Evolutionary conservation across 805 yeast species (phyloP).

Genomic region (Lipomyces orientalis): DNA sequence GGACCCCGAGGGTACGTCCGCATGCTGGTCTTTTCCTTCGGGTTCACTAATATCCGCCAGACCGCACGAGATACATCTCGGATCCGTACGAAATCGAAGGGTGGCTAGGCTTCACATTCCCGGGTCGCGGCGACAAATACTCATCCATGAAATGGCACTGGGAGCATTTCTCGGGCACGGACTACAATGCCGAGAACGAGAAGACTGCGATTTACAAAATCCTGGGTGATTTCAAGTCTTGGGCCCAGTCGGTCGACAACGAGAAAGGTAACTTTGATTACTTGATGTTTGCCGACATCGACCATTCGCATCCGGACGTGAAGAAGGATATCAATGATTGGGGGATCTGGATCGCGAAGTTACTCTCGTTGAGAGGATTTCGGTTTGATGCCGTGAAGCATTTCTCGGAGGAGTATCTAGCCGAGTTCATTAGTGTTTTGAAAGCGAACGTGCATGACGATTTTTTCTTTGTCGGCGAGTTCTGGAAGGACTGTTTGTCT

Average conservation of each 20-base stretch:
- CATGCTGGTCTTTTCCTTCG: neutral
- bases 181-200: conserved; percentile 29
- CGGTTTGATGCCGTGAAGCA: conserved; percentile 37
- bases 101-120: conserved; percentile 35
- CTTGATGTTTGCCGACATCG: conserved; percentile 38
- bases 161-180: conserved; percentile 38
- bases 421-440: conserved; percentile 23
- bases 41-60: neutral
- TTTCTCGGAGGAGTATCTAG: conserved; percentile 32
- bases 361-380: conserved; percentile 33
- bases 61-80: conserved; percentile 27
- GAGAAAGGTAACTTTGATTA: conserved; percentile 39
- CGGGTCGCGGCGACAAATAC: conserved; percentile 36
- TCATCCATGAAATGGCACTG: conserved; percentile 34
- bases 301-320: conserved; percentile 36
- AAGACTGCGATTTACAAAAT: conserved; percentile 35
- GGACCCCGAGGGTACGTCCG: conserved; percentile 23
- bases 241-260: conserved; percentile 32
- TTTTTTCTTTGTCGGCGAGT: conserved; percentile 36
- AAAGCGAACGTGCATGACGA: conserved; percentile 23
- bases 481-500: conserved; percentile 33
- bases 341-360: conserved; percentile 34
- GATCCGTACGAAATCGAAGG: conserved; percentile 35
- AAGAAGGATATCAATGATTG: conserved; percentile 30
- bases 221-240: conserved; percentile 30